Percentiles rank a stretch among this genome's conserved stretches.
Conservation (phyloP, 345 rosid genomes). For the Brassica juncea region DNA sequence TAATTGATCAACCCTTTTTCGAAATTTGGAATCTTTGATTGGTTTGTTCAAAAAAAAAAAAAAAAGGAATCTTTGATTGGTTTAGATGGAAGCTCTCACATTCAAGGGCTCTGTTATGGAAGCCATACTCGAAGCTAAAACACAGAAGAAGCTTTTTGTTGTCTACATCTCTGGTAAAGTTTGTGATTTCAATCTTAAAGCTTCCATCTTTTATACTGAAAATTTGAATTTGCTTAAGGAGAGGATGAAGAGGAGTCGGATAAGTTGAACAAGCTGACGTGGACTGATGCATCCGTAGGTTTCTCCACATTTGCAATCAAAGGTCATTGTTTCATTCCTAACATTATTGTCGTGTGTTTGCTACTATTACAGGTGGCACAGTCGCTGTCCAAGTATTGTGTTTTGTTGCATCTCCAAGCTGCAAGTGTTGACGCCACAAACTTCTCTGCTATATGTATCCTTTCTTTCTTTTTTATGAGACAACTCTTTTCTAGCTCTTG, state of each 20-base stretch:
- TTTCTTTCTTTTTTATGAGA: conserved; percentile 20
- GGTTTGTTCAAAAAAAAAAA: too few relatives aligned
- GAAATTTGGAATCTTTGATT: conserved; percentile 15
- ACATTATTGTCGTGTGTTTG: not conserved
- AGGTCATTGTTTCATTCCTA: conserved; percentile 8
- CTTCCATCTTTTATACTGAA: not conserved
- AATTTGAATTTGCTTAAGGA: conserved; percentile 42
- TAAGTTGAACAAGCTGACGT: conserved; percentile 61
- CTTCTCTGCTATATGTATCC: conserved; percentile 91
- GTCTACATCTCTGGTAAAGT: conserved; percentile 79
- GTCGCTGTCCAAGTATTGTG: conserved; percentile 69
- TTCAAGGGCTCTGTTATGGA: conserved; percentile 65
- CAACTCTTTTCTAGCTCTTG: not conserved
- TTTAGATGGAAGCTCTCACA: conserved; percentile 65
- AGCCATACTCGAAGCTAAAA: conserved; percentile 71
- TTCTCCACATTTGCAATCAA: not conserved
- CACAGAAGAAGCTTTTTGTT: conserved; percentile 77
- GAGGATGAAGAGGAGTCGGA: conserved; percentile 56
- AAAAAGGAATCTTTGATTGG: too few relatives aligned
- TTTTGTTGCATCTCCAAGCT: conserved; percentile 62
- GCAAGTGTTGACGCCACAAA: conserved; percentile 67
- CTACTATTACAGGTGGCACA: conserved; percentile 58
- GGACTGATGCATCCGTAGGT: conserved; percentile 59
- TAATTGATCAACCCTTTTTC: too few relatives aligned
- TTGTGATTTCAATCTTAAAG: too few relatives aligned